Base-by-base conservation (phyloP, 805 yeast genomes). In the Kregervanrija delftensis region DNA sequence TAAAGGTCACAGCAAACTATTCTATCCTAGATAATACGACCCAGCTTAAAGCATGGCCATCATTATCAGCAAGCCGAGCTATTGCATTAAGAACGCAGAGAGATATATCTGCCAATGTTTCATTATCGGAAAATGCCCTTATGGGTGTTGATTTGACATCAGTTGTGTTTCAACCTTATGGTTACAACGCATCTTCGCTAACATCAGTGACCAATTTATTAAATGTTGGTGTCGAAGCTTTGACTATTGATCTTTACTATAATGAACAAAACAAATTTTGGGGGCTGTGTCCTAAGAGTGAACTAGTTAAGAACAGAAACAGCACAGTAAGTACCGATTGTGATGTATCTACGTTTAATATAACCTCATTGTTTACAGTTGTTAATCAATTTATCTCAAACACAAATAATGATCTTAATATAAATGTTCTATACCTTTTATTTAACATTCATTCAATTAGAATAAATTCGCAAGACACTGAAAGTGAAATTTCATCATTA, bases 221-320 rank as follows among this genome's bases (percentile, higher is more conserved):
- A 37, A 52, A 58, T 33, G 59, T 60, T 2, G 85, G 85, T 0
- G 62, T 72, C 1, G 73, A 71, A 42, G 59, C 69, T 0, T 57
- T 79, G n/a, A 60, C 66, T 43, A 42, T 81, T 4, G 86, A 83
- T 54, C 44, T 81, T 28, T 81, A 79, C 57, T 74, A 77, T 69
- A 76, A 75, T 53, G 76, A 73, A 41, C 52, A 62, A 36, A 61
- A 68, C 3, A 41, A 47, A 9, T 64, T 61, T 45, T 80, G 84
- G 77, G 82, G 79, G 50, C 57, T 80, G 3, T 80, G 86, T 51
- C 83, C 85, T 2, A 30, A 36, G 5, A 22, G 35, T 11, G 33
- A 33, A 14, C 9, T 50, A 12, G 10, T 14, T 4, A 2, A 60
- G 64, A 68, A 6, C 37, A 48, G 2, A 65, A 70, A 44, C 16